Evolutionary conservation across 2,329 filamentous ascomycete species (phyloP).

Genomic region (Cryphonectria japonica): DNA sequence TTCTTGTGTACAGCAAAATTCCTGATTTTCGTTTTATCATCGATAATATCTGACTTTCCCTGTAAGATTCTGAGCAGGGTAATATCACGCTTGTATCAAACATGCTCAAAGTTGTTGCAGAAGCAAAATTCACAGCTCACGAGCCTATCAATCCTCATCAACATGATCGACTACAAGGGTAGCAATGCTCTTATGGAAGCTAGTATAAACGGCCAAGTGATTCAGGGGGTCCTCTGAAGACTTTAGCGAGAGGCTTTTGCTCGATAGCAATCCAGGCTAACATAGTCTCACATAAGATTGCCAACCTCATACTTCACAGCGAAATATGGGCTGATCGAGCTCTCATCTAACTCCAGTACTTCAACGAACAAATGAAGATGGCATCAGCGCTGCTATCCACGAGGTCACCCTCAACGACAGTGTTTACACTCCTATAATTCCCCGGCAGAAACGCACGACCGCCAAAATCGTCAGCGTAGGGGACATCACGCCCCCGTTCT

Average conservation of each 20-base stretch:
- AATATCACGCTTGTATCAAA: neutral
- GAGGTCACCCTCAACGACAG: neutral
- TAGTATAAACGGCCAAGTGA: neutral
- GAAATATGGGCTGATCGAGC: neutral
- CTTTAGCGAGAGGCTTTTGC: neutral
- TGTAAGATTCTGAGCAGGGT: neutral
- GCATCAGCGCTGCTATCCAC: neutral
- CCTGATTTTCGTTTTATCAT: no score
- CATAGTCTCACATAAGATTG: neutral
- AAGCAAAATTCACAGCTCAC: neutral
- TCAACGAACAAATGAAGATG: neutral
- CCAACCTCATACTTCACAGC: neutral
- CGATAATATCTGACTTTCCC: neutral
- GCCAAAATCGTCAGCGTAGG: neutral
- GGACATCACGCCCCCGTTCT: neutral
- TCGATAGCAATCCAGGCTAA: neutral
- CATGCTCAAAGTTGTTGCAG: neutral
- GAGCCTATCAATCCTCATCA: neutral
- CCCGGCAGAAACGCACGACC: neutral
- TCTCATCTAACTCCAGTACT: neutral
- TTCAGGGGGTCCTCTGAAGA: neutral
- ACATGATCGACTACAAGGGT: neutral
- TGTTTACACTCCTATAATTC: neutral
- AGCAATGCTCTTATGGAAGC: neutral
- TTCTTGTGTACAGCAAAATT: neutral